Evolutionary conservation across 2,329 filamentous ascomycete genomes (phyloP), one percentile per base, ranked within the genome.

Genomic region (Penicillium sp.): DNA sequence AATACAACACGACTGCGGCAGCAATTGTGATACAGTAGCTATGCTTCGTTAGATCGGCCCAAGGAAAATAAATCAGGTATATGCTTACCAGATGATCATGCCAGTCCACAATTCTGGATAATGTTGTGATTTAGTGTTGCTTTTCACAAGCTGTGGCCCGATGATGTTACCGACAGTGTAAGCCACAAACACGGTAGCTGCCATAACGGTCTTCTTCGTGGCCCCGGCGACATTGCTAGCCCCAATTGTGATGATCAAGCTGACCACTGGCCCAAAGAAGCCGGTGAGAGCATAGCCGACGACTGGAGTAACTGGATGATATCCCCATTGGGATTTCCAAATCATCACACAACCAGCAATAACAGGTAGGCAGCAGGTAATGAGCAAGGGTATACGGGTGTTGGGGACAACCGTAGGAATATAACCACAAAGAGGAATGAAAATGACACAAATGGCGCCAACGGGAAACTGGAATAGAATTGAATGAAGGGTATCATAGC

Each of bases 111-210:
- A 68, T 63, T 85, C 83, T 0, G 89, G 88, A 66, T 91, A 91
- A 71, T 91, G 89, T 47, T 81, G 69, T 0, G 69, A 73, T 62
- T 87, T 87, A 0, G 85, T 87, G 71, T 88, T 77, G n/a, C 82
- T 86, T 64, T 83, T 84, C 40, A 91, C 82, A 39, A 91, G 77
- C 72, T 89, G 87, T 4, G 89, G 89, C 0, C 88, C 88, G 25
- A 91, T 84, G 50, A 92, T 91, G 64, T 91, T 91, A 1, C 88
- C 84, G 7, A 91, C 85, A 54, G 87, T 89, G 67, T 91, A 91
- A 0, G 87, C 87, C 0, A 90, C 87, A 60, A 91, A 92, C 1
- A 90, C 87, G 0, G 86, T 85, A 0, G 86, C 85, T 0, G 88
- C 87, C 80, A 89, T 90, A 65, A 88, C 86, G 61, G 85, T 88